Conservation (phyloP, 805 yeast genomes). For the Saccharomycopsis fibuligera region DNA sequence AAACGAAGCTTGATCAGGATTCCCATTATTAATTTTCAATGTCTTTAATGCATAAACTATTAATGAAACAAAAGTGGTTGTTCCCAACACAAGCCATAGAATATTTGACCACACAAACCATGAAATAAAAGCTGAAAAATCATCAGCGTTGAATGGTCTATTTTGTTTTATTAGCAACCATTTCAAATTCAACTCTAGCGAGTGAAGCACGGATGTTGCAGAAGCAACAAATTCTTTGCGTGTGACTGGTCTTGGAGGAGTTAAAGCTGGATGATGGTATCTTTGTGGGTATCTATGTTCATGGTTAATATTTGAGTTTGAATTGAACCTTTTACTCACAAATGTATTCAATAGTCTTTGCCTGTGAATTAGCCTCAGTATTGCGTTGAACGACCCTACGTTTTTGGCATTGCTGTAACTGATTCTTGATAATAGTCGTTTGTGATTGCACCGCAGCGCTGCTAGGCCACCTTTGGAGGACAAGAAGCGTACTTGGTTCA, state of each 20-base stretch:
- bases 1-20: conserved; percentile 3
- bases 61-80: conserved; percentile 87
- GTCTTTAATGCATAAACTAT: conserved; percentile 68
- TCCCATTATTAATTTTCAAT: conserved; percentile 2
- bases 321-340: too few relatives aligned
- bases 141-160: conserved; percentile 89
- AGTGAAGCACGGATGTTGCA: conserved; percentile 14
- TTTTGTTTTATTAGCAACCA: conserved; percentile 73
- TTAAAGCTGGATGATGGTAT: too few relatives aligned
- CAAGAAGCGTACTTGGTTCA: too few relatives aligned
- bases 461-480: too few relatives aligned
- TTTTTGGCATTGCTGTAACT: too few relatives aligned
- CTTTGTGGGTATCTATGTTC: too few relatives aligned
- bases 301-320: too few relatives aligned
- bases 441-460: too few relatives aligned
- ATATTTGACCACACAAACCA: conserved; percentile 91
- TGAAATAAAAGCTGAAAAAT: conserved; percentile 80
- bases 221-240: conserved; percentile 17
- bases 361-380: too few relatives aligned
- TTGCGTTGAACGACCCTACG: too few relatives aligned
- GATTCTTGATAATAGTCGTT: too few relatives aligned
- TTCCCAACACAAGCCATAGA: conserved; percentile 70
- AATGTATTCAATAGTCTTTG: too few relatives aligned
- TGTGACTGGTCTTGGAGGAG: background rate
- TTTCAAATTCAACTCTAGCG: conserved; percentile 35